Conservation (phyloP, 257 asterid genomes). For the Voacanga thouarsii region DNA sequence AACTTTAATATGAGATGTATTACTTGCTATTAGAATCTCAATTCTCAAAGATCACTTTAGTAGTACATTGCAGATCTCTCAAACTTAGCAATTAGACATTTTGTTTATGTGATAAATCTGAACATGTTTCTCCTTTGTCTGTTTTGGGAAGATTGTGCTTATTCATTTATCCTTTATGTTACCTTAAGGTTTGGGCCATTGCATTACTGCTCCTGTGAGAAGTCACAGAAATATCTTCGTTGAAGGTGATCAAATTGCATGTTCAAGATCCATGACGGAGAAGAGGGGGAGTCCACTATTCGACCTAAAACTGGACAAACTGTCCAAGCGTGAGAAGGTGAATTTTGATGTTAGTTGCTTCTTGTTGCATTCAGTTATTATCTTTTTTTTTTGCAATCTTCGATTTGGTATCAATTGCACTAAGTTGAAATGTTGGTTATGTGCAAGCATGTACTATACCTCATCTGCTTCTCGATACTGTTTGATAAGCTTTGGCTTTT, state of each 20-base stretch:
- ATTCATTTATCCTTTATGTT: conserved; percentile 4
- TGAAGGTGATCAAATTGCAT: conserved; percentile 42
- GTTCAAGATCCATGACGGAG: conserved; percentile 75
- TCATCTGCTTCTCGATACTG: background rate
- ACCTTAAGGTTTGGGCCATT: conserved; percentile 58
- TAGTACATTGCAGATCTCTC: background rate
- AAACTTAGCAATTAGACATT: background rate
- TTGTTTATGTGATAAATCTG: background rate
- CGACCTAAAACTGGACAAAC: conserved; percentile 61
- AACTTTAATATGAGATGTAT: background rate
- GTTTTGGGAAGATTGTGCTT: background rate
- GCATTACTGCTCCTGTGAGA: conserved; percentile 63
- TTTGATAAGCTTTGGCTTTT: background rate
- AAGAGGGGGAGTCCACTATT: conserved; percentile 49
- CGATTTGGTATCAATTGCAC: background rate
- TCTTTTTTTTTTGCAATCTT: background rate
- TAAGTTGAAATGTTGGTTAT: background rate
- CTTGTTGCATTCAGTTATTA: background rate
- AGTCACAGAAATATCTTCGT: conserved; percentile 45
- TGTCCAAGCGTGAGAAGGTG: conserved; percentile 83
- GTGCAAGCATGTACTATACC: background rate
- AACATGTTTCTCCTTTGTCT: background rate
- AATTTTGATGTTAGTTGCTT: background rate
- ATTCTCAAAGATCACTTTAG: background rate
- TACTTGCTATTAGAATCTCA: background rate